Conservation (phyloP, 257 asterid species). For the Solanum sejunctum region DNA sequence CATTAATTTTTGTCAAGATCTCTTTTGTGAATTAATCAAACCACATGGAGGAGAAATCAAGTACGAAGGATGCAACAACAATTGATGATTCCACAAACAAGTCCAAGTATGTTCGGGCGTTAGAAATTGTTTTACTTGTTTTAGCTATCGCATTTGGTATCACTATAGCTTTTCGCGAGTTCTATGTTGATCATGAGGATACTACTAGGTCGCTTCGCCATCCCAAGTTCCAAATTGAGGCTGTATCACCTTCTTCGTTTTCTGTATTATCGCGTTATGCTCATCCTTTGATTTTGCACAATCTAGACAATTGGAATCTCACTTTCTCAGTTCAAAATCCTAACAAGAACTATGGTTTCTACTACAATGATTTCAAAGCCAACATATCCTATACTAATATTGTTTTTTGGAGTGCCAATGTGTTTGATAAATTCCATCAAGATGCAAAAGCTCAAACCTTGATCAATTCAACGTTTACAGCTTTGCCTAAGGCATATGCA, state of each 20-base stretch:
- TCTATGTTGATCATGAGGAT: background rate
- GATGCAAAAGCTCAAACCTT: no score
- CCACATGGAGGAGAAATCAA: background rate
- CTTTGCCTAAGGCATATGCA: no score
- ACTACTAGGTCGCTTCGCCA: background rate
- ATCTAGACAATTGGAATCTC: background rate
- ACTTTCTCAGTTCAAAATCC: background rate
- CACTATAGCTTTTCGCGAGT: background rate
- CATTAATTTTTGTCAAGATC: no score
- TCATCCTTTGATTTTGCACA: background rate
- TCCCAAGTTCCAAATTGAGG: background rate
- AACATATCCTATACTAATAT: no score
- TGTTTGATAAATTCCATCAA: no score
- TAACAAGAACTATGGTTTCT: background rate
- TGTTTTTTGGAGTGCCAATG: no score
- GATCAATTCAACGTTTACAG: no score
- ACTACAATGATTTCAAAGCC: no score
- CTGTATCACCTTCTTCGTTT: background rate
- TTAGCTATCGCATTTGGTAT: background rate
- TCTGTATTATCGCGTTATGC: background rate
- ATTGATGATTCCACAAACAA: background rate
- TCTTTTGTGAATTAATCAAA: no score
- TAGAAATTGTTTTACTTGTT: background rate
- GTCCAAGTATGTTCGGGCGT: background rate
- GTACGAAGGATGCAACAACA: background rate